Percentiles rank a stretch among this genome's conserved stretches.
Conservation (phyloP, 495 filamentous ascomycete species). For the Penicillium manginii region DNA sequence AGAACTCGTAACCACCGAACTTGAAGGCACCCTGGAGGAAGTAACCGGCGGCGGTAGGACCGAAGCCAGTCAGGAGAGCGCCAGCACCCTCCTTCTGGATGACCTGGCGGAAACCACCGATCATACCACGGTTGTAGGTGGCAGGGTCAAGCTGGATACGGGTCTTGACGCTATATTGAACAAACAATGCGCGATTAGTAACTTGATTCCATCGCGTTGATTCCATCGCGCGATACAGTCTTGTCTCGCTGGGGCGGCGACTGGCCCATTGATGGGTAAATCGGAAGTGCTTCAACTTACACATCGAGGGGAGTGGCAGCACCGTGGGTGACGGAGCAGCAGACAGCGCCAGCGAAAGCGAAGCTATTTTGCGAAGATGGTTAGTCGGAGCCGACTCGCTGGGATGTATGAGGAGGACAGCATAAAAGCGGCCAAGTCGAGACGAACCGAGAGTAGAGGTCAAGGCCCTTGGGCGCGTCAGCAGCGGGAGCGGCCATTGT, state of each 20-base stretch:
- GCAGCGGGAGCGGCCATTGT: constrained; percentile 51
- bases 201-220: not conserved
- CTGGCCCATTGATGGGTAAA: no score
- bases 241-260: no score
- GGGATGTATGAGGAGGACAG: no score
- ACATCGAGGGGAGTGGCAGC: constrained; percentile 93
- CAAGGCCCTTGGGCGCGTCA: constrained; percentile 3
- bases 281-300: constrained; percentile 61
- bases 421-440: not conserved
- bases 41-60: constrained; percentile 88
- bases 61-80: constrained; percentile 84
- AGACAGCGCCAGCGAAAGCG: constrained; percentile 87
- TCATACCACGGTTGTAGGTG: constrained; percentile 87
- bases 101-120: constrained; percentile 86
- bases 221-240: no score
- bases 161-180: constrained; percentile 80
- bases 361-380: constrained; percentile 71
- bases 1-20: constrained; percentile 94
- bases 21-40: constrained; percentile 96
- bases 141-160: constrained; percentile 89
- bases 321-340: constrained; percentile 94
- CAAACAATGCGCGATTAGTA: not conserved
- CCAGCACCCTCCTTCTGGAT: constrained; percentile 83
- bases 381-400: constrained; percentile 55
- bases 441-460: constrained; percentile 5